Evolutionary conservation across 148 eudicot genomes (phyloP).

Genomic region (Vaccinium corymbosum): DNA sequence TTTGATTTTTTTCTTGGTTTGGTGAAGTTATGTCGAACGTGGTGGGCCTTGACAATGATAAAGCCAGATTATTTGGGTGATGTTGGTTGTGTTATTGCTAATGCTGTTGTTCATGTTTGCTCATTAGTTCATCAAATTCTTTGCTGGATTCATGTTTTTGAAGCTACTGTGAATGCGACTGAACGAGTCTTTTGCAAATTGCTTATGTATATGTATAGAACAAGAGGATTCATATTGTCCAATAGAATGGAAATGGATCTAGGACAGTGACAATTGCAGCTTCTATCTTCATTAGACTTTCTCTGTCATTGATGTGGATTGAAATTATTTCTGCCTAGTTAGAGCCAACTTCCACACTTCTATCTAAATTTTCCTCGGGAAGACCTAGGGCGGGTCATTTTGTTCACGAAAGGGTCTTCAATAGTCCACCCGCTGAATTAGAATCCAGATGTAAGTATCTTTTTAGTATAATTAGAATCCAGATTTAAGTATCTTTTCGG

Average conservation of each 20-base stretch:
- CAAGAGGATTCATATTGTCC: background rate
- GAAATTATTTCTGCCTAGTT: no score
- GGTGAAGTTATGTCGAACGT: background rate
- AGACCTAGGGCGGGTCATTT: no score
- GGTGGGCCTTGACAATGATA: background rate
- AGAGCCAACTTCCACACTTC: no score
- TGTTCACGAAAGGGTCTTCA: no score
- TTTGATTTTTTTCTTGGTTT: background rate
- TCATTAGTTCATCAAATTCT: background rate
- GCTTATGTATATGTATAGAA: background rate
- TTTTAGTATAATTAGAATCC: no score
- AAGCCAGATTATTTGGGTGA: background rate
- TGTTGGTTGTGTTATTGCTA: background rate
- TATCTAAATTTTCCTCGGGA: no score
- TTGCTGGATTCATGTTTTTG: background rate
- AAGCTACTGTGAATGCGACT: background rate
- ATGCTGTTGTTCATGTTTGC: background rate
- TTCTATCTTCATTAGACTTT: background rate
- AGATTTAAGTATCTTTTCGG: no score
- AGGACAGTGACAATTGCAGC: background rate
- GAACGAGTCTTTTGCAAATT: background rate
- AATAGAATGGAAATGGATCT: background rate
- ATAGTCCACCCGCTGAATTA: no score
- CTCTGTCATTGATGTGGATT: no score
- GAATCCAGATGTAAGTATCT: no score